A percentile compares a stretch with the other conserved stretches of the same genome.
These are phyloP conservation scores for Tetratostichococcus sp. DNA, from an alignment of 139 green algal genomes.

Conservation along the genomic window DNA sequence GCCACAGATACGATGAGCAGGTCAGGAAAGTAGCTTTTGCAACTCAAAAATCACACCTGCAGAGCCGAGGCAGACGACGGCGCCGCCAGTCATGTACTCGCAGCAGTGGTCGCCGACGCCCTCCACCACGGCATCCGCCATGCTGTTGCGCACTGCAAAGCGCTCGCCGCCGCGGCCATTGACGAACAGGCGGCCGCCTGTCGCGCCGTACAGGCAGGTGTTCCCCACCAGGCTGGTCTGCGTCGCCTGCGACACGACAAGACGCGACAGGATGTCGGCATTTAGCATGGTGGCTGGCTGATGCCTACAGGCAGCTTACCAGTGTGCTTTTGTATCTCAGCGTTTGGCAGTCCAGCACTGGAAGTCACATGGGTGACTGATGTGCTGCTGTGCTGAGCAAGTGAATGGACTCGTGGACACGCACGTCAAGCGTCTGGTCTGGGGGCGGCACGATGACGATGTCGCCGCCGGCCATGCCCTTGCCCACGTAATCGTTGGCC, in stretches of 20 bases:
- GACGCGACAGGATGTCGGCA: background rate
- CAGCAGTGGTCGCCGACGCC: conserved; percentile 97
- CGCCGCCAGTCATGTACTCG: conserved; percentile 95
- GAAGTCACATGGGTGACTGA: too few relatives aligned
- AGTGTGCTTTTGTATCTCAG: too few relatives aligned
- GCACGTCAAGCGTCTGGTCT: conserved; percentile 2
- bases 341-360: too few relatives aligned
- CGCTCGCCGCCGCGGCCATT: conserved; percentile 79
- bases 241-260: conserved; percentile 47
- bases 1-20: too few relatives aligned
- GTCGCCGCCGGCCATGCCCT: conserved; percentile 96
- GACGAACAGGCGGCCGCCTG: conserved; percentile 90
- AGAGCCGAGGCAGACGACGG: conserved; percentile 44
- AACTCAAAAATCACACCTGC: too few relatives aligned
- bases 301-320: too few relatives aligned
- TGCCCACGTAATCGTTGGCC: conserved; percentile 99
- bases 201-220: conserved; percentile 98
- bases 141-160: conserved; percentile 88
- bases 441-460: conserved; percentile 84
- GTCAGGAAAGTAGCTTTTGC: too few relatives aligned
- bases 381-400: background rate
- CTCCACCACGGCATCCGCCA: conserved; percentile 92
- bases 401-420: background rate
- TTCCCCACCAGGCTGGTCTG: conserved; percentile 88
- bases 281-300: too few relatives aligned